Evolutionary conservation across 2,329 filamentous ascomycete species (phyloP), one percentile per base, ranked within the genome.

Genomic region (Colletotrichum gloeosporioides): DNA sequence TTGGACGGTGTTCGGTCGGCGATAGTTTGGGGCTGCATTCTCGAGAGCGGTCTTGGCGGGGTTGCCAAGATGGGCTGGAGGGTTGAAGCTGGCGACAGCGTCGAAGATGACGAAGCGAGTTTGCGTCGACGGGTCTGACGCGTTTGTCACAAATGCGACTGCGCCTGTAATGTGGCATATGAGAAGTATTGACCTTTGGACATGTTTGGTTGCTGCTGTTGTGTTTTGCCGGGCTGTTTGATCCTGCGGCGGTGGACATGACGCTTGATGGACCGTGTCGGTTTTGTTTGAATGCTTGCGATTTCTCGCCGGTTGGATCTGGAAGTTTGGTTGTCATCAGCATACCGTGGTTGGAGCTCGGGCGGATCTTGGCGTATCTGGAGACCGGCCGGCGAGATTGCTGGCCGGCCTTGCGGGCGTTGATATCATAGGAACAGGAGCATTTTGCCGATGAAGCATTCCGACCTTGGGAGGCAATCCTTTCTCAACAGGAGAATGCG

Each of bases 231-330:
- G 39, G n/a, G 39, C n/a, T 22, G 18, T n/a, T 49, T 49, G 39
- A 0, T 49, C 39, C 18, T 0, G 18, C 18, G 9, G 18, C 0
- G 39, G 39, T 7, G 39, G 18, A 12, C 0, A 12, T n/a, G 39
- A 22, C 39, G 39, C 39, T 22, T 49, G 39, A 49, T n/a, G 39
- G 18, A 0, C 39, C 18, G 39, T 49, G 39, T 49, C 4, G 9
- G 39, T 6, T 7, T 22, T n/a, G 39, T 49, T n/a, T 49, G 39
- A 49, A 10, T 2, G 16, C 18, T 44, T n/a, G 18, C 10, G 8
- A 0, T 10, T 44, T 3, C 39, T 44, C 8, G 8, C 8, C 4
- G 4, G 4, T n/a, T 44, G 2, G 39, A 49, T n/a, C 8, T 44
- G 16, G 18, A n/a, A 10, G 39, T 6, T 44, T 44, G 36, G 36